Evolutionary conservation across 306 rosid species (phyloP), one percentile per base, ranked within the genome.

Genomic region (Sesbania bispinosa): DNA sequence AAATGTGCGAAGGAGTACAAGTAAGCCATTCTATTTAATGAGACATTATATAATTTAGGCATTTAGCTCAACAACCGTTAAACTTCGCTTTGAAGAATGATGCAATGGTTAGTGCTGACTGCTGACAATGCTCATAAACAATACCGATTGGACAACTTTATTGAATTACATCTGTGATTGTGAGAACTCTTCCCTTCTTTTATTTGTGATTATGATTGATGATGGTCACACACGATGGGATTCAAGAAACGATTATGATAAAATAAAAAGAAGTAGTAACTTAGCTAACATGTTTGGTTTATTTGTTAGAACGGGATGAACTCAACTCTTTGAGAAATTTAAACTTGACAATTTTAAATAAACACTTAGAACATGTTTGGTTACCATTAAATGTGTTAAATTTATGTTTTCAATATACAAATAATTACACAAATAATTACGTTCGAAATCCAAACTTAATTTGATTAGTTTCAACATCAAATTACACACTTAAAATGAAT

Each of bases 11-110:
- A 38, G 10, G 43, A 38, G 4, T 10, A n/a, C 43, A 38, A 38
- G 43, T 38, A 38, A 53, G 16, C 7, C 39, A 52, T 53, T 24
- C 5, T 20, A 19, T 68, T 7, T 39, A 9, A 10, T 39, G n/a
- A 2, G n/a, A 2, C 45, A 9, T 61, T 18, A 5, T 11, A 2
- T 10, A 29, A 55, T 5, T 39, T 15, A n/a, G 6, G 42, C 42
- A 14, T 13, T 58, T 41, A 46, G 75, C 23, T 58, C 54, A 76
- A 58, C 80, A 57, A 65, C 67, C 75, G 30, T 14, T 7, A 46
- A 76, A 76, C 80, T 60, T 69, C 0, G 38, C 10, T 50, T 50
- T 38, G 58, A 67, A 69, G 69, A 26, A 50, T 35, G 16, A n/a
- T 43, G 50, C 26, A 30, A 19, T 30, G 15, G 36, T 29, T 29